Evolutionary conservation across 2,329 filamentous ascomycete genomes (phyloP).

Genomic region (Talaromyces islandicus): DNA sequence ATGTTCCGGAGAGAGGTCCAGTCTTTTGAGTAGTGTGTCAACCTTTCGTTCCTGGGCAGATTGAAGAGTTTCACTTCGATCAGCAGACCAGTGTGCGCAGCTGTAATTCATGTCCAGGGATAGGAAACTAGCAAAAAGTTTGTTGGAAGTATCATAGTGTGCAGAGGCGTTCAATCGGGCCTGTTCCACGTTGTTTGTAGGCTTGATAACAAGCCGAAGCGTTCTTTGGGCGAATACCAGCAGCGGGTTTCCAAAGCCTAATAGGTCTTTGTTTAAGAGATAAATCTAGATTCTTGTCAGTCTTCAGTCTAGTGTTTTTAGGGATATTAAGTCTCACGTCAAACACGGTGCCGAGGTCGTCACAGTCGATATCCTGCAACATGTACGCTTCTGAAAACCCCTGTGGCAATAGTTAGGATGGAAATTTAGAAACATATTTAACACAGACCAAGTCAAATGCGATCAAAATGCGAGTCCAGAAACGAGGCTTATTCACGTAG

Average conservation of each 20-base stretch:
- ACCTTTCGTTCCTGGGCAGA: conserved; percentile 64
- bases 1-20: conserved; percentile 57
- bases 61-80: conserved; percentile 33
- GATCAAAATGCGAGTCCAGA: conserved; percentile 2
- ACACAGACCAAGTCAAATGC: conserved; percentile 1
- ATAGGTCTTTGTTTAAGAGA: conserved; percentile 57
- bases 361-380: conserved; percentile 63
- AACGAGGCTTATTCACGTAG: conserved; percentile 2
- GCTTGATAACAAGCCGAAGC: conserved; percentile 45
- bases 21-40: conserved; percentile 59
- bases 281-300: conserved; percentile 50
- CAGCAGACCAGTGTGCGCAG: conserved; percentile 58
- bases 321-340: conserved; percentile 36
- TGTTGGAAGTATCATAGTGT: conserved; percentile 61
- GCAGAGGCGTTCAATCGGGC: conserved; percentile 62
- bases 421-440: neutral
- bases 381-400: conserved; percentile 70
- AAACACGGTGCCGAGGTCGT: conserved; percentile 63
- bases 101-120: conserved; percentile 38
- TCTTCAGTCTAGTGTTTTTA: neutral
- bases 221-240: conserved; percentile 9
- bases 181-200: conserved; percentile 53
- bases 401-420: conserved; percentile 17
- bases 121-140: conserved; percentile 19
- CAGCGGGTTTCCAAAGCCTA: conserved; percentile 9